A percentile compares a stretch with the other conserved stretches of the same genome.
phyloP scores from a whole-genome alignment of 129 eudicot species.

The Ambrosia artemisiifolia region DNA sequence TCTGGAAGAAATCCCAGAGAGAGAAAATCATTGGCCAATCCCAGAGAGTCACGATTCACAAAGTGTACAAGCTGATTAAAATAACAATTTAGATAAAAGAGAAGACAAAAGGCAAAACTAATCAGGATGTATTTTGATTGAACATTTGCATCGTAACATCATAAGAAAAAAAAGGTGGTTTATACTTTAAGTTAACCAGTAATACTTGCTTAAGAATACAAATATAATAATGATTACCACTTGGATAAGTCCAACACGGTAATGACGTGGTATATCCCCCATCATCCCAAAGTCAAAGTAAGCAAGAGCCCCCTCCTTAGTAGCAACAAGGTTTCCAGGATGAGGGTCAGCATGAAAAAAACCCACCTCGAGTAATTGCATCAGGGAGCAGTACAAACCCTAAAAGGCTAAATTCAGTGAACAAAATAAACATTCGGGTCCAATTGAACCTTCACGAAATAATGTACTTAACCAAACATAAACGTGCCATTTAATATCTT shows the following conservation, averaged over 20 bases:
- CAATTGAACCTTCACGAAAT: slow-evolving; percentile 12
- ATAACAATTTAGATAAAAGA: slow-evolving; percentile 3
- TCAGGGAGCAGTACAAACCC: slow-evolving; percentile 89
- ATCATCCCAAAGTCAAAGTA: slow-evolving; percentile 99
- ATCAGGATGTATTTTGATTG: background rate
- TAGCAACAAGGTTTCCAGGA: slow-evolving; percentile 94
- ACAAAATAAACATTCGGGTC: slow-evolving; percentile 10
- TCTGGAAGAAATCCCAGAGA: slow-evolving; percentile 94
- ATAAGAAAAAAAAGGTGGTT: background rate
- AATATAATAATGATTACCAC: slow-evolving; percentile 48
- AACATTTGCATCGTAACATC: background rate
- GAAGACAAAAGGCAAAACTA: background rate
- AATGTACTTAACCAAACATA: background rate
- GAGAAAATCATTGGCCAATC: slow-evolving; percentile 94
- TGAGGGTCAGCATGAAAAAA: slow-evolving; percentile 98
- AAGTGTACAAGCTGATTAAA: slow-evolving; percentile 85
- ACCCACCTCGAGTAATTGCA: slow-evolving; percentile 95
- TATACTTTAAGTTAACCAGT: background rate
- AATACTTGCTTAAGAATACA: background rate
- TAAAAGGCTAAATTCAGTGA: slow-evolving; percentile 27
- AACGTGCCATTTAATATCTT: background rate
- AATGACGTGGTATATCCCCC: slow-evolving; percentile 99
- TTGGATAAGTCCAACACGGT: slow-evolving; percentile 92
- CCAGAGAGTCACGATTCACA: slow-evolving; percentile 91
- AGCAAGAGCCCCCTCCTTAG: slow-evolving; percentile 82